These are phyloP conservation scores for Nakataea oryzae DNA, from an alignment of 2,329 filamentous ascomycete species.

Conservation along the genomic window DNA sequence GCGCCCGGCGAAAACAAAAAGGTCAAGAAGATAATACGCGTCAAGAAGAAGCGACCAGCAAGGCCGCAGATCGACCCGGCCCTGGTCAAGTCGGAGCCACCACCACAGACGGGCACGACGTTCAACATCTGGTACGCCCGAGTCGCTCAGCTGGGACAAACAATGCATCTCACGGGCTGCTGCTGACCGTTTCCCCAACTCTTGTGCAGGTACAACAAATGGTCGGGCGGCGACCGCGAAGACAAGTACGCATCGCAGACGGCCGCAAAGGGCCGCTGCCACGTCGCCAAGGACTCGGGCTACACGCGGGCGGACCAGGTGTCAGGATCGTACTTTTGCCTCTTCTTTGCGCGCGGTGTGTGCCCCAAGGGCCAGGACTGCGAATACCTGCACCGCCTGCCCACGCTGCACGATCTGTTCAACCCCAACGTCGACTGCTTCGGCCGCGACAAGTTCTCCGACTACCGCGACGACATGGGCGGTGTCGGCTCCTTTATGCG, in stretches of 20 bases:
- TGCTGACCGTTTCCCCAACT: slow-evolving; percentile 23
- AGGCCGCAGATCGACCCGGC: slow-evolving; percentile 83
- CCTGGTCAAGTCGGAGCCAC: slow-evolving; percentile 71
- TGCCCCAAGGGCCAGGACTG: slow-evolving; percentile 87
- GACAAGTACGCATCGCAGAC: slow-evolving; percentile 81
- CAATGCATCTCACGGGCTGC: background rate
- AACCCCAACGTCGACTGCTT: slow-evolving; percentile 95
- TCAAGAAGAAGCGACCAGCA: slow-evolving; percentile 77
- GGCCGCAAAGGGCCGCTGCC: slow-evolving; percentile 76
- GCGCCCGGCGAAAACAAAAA: slow-evolving; percentile 34
- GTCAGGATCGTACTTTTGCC: slow-evolving; percentile 78
- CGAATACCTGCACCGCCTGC: slow-evolving; percentile 85
- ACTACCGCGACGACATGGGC: slow-evolving; percentile 96
- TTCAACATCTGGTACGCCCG: slow-evolving; percentile 84
- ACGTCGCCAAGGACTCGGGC: slow-evolving; percentile 67
- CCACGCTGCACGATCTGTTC: slow-evolving; percentile 78
- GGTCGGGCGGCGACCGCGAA: slow-evolving; percentile 89
- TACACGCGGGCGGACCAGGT: slow-evolving; percentile 71
- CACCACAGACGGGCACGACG: slow-evolving; percentile 84
- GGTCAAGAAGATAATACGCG: slow-evolving; percentile 80
- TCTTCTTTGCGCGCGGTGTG: slow-evolving; percentile 63
- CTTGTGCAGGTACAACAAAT: slow-evolving; percentile 99
- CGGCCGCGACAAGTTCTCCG: slow-evolving; percentile 80
- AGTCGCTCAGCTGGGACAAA: background rate
- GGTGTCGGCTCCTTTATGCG: slow-evolving; percentile 90